A percentile compares a stretch with the other conserved stretches of the same genome.
These are phyloP conservation scores for Tolypocladium nubicola DNA, from an alignment of 2,329 filamentous ascomycete genomes.

Conservation along the genomic window DNA sequence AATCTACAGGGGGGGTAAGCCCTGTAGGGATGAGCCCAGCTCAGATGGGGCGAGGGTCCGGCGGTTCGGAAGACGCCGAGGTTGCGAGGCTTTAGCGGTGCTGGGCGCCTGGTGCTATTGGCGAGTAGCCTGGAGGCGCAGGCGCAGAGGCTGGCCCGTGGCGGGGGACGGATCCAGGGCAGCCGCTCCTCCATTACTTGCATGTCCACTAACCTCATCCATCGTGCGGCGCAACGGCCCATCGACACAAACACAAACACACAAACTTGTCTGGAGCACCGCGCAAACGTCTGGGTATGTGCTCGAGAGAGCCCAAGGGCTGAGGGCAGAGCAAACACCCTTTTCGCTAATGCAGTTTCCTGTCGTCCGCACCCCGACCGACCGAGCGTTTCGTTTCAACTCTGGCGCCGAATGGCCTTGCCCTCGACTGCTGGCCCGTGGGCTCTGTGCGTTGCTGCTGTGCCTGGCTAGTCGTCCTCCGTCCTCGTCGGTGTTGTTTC, in stretches of 20 bases:
- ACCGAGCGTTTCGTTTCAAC: neutral
- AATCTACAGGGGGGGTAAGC: neutral
- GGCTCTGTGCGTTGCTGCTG: too few relatives aligned
- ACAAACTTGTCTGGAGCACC: neutral
- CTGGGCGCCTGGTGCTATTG: neutral
- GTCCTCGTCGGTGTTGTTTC: neutral
- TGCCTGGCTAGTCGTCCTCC: too few relatives aligned
- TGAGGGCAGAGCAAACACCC: neutral
- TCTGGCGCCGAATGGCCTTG: too few relatives aligned
- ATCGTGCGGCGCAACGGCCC: neutral
- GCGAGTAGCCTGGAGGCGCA: neutral
- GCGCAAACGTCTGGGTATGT: too few relatives aligned
- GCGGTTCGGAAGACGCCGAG: neutral
- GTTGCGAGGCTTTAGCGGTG: neutral
- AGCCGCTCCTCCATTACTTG: neutral
- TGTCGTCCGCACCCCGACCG: neutral
- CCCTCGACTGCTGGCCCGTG: neutral
- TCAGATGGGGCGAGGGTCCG: neutral
- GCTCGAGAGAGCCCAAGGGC: neutral
- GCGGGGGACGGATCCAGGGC: neutral
- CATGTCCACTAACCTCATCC: neutral
- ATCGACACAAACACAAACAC: neutral
- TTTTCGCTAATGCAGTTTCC: neutral
- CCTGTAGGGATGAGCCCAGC: neutral
- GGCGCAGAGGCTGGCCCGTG: too few relatives aligned